These are phyloP conservation scores for Berberis vulgaris DNA, from an alignment of 164 flowering plant species.

Conservation along the genomic window DNA sequence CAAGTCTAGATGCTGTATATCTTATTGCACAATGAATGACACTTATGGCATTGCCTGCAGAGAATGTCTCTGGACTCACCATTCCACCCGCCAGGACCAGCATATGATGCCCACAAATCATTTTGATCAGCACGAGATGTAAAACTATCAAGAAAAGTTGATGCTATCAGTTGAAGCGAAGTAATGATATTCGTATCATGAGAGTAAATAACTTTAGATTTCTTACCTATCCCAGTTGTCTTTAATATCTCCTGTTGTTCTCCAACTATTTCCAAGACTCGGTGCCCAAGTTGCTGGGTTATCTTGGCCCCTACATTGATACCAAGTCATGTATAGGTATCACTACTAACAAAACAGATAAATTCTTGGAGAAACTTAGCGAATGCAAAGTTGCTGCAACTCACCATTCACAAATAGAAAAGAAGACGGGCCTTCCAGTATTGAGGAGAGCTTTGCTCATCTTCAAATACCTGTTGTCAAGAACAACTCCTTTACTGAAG, in stretches of 20 bases:
- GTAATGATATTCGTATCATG: background rate
- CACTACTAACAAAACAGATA: background rate
- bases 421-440: constrained; percentile 4
- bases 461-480: background rate
- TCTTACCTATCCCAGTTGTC: constrained; percentile 59
- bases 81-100: constrained; percentile 80
- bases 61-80: constrained; percentile 28
- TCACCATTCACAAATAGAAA: constrained; percentile 1
- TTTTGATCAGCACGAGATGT: constrained; percentile 49
- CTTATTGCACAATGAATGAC: background rate
- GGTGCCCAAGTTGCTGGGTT: constrained; percentile 78
- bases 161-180: background rate
- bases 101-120: constrained; percentile 65
- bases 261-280: constrained; percentile 64
- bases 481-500: background rate
- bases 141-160: constrained; percentile 30
- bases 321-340: background rate
- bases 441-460: constrained; percentile 2
- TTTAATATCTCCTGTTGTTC: constrained; percentile 63
- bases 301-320: constrained; percentile 47
- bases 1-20: background rate
- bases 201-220: background rate
- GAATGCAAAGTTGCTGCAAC: background rate
- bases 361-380: background rate
- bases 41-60: background rate